These are phyloP conservation scores for Capronia americana DNA, from an alignment of 2,329 filamentous ascomycete species.

Conservation along the genomic window DNA sequence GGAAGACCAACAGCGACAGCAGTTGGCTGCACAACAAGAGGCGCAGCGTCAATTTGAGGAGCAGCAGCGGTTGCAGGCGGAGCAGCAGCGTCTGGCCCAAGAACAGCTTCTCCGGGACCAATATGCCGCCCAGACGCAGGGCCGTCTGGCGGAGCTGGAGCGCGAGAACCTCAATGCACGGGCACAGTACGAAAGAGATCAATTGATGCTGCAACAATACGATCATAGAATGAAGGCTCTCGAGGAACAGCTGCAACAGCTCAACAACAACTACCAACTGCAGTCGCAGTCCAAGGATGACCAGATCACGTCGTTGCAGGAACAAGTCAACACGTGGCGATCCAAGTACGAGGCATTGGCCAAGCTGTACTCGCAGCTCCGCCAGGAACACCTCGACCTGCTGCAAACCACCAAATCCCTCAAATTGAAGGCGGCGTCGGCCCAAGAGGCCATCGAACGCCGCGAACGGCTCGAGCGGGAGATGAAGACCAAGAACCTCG, in stretches of 20 bases:
- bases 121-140: constrained; percentile 90
- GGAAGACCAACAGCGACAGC: constrained; percentile 77
- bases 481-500: constrained; percentile 99
- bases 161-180: constrained; percentile 92
- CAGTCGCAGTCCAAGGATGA: constrained; percentile 91
- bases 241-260: constrained; percentile 81
- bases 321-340: constrained; percentile 97
- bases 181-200: constrained; percentile 95
- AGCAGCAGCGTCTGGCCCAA: constrained; percentile 89
- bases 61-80: constrained; percentile 83
- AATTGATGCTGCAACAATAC: constrained; percentile 95
- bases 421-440: constrained; percentile 94
- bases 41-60: constrained; percentile 96
- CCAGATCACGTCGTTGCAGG: constrained; percentile 88
- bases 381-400: constrained; percentile 92
- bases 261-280: constrained; percentile 82
- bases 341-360: constrained; percentile 96
- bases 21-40: constrained; percentile 81
- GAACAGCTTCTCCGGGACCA: constrained; percentile 89
- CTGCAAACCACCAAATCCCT: constrained; percentile 95
- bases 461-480: constrained; percentile 95
- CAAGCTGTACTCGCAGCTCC: constrained; percentile 94
- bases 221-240: constrained; percentile 92
- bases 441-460: constrained; percentile 93
- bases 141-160: constrained; percentile 92